Conservation (phyloP, 768 basidiomycete species). For the Tephrocybe rancida region DNA sequence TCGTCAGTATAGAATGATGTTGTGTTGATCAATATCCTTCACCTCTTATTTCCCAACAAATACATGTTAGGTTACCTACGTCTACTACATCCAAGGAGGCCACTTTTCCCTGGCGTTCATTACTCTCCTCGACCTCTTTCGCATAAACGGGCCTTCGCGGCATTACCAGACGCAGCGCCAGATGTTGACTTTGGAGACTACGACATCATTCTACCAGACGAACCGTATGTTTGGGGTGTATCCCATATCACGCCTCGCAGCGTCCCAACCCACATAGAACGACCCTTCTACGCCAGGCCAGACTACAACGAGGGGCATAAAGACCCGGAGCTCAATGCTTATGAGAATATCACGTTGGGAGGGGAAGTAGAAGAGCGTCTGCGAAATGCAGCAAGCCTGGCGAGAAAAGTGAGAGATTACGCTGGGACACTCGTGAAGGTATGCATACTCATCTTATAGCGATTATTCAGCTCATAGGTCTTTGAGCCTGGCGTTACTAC, state of each 20-base stretch:
- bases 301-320: conserved; percentile 4
- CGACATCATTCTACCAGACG: conserved; percentile 62
- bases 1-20: too few relatives aligned
- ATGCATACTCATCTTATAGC: conserved; percentile 10
- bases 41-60: too few relatives aligned
- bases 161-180: conserved; percentile 1
- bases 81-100: too few relatives aligned
- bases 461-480: conserved; percentile 3
- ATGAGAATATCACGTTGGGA: conserved; percentile 48
- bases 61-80: too few relatives aligned
- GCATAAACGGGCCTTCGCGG: neutral
- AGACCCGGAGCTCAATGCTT: neutral
- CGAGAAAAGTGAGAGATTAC: conserved; percentile 56
- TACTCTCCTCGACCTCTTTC: neutral
- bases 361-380: conserved; percentile 53
- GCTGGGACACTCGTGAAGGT: conserved; percentile 59
- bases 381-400: conserved; percentile 56
- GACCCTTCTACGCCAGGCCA: conserved; percentile 56
- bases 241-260: conserved; percentile 56
- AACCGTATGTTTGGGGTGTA: conserved; percentile 67
- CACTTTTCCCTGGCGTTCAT: neutral
- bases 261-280: conserved; percentile 58
- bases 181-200: conserved; percentile 53
- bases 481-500: conserved; percentile 73
- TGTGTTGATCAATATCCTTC: too few relatives aligned